phyloP scores from a whole-genome alignment of 345 rosid species.

The Mercurialis annua region DNA sequence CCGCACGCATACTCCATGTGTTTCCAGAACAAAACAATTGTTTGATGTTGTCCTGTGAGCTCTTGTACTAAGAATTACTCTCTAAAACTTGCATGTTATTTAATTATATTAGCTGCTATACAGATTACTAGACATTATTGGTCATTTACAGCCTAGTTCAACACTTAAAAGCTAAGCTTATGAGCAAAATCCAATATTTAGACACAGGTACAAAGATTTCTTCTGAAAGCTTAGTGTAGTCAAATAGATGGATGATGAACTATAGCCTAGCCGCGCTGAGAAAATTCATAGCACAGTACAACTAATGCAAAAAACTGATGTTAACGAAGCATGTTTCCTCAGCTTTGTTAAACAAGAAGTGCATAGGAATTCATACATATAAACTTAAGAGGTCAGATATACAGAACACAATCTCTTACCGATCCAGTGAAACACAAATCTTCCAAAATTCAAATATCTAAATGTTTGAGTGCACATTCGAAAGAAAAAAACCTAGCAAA shows the following conservation, averaged over 20 bases:
- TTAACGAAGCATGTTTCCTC: background rate
- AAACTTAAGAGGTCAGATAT: too few species aligned
- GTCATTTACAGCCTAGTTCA: background rate
- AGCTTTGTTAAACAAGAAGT: background rate
- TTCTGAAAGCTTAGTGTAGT: background rate
- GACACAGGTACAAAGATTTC: background rate
- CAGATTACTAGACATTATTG: background rate
- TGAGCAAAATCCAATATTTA: background rate
- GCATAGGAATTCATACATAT: too few species aligned
- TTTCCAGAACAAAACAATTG: background rate
- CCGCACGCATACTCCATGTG: background rate
- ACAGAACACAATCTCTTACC: too few species aligned
- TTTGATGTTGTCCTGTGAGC: background rate
- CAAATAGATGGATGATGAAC: constrained; percentile 6
- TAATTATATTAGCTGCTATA: background rate
- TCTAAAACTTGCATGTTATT: background rate
- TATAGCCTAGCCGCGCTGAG: background rate
- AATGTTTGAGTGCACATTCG: too few species aligned
- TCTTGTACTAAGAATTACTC: background rate
- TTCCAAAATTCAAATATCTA: too few species aligned
- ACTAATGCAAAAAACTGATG: background rate
- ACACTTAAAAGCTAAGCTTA: background rate
- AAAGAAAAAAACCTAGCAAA: too few species aligned
- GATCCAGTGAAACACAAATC: too few species aligned
- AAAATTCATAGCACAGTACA: background rate